phyloP scores from a whole-genome alignment of 495 filamentous ascomycete species.

The Podospora bellae-mahoneyi region DNA sequence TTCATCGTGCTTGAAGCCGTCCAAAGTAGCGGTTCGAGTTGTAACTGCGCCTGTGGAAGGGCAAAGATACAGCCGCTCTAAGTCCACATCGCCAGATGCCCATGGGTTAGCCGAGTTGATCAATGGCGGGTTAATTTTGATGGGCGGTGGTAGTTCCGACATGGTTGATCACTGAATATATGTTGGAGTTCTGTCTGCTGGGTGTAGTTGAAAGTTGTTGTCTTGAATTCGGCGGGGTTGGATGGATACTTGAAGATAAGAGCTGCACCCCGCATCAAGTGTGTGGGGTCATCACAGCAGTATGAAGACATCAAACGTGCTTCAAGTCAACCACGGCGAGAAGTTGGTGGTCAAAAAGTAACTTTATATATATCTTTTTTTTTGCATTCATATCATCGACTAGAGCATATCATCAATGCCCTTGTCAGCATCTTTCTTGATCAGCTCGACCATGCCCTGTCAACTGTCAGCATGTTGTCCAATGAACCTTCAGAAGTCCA shows the following conservation, averaged over 20 bases:
- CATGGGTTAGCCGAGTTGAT: conserved; percentile 69
- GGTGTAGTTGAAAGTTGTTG: not conserved
- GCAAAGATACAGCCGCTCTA: conserved; percentile 53
- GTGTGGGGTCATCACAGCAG: not conserved
- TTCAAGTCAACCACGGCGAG: not conserved
- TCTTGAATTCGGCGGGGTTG: not conserved
- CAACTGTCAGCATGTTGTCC: not conserved
- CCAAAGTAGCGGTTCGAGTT: conserved; percentile 58
- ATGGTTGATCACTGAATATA: not conserved
- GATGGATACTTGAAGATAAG: not conserved
- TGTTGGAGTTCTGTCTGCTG: too few relatives aligned
- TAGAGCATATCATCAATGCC: conserved; percentile 81
- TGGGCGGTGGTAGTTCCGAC: conserved; percentile 25
- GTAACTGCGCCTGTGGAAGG: conserved; percentile 66
- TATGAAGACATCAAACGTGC: not conserved
- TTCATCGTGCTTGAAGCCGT: conserved; percentile 57
- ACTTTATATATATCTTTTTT: not conserved
- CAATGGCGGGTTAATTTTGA: conserved; percentile 59
- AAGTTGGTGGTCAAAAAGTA: not conserved
- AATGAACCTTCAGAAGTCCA: not conserved
- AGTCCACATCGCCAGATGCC: conserved; percentile 59
- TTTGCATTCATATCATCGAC: not conserved
- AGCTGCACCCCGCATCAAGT: not conserved
- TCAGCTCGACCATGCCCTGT: conserved; percentile 90
- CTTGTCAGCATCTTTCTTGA: conserved; percentile 91